Conservation (phyloP, 2,329 filamentous ascomycete genomes). For the Colletotrichum sidae region DNA sequence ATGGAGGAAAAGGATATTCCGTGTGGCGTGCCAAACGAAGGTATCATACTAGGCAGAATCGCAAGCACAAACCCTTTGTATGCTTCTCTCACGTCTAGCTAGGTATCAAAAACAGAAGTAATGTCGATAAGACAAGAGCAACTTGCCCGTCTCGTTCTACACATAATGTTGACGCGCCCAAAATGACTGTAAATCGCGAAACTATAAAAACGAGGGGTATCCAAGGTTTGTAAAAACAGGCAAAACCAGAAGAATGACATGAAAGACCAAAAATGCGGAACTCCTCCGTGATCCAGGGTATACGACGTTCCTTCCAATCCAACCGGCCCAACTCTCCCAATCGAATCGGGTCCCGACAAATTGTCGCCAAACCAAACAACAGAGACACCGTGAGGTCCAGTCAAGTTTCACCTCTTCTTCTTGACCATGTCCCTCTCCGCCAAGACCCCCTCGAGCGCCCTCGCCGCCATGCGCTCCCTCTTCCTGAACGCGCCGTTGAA, state of each 20-base stretch:
- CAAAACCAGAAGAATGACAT: background rate
- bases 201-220: conserved; percentile 24
- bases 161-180: conserved; percentile 6
- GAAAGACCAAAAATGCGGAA: background rate
- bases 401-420: conserved; percentile 56
- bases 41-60: conserved; percentile 20
- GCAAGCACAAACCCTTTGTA: background rate
- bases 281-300: conserved; percentile 13
- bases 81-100: background rate
- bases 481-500: conserved; percentile 72
- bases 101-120: background rate
- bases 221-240: conserved; percentile 3
- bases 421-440: conserved; percentile 59
- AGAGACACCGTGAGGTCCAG: background rate
- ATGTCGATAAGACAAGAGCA: background rate
- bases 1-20: background rate
- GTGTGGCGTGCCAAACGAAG: conserved; percentile 20
- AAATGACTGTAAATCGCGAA: background rate
- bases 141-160: background rate
- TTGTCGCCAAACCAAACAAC: too few species aligned
- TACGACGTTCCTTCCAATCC: background rate
- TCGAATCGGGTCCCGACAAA: too few species aligned
- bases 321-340: too few species aligned
- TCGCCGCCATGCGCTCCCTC: conserved; percentile 68
- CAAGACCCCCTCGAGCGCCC: conserved; percentile 63